Conservation (phyloP, 202 grass and related monocot species). For the Dendrocalamus latiflorus region DNA sequence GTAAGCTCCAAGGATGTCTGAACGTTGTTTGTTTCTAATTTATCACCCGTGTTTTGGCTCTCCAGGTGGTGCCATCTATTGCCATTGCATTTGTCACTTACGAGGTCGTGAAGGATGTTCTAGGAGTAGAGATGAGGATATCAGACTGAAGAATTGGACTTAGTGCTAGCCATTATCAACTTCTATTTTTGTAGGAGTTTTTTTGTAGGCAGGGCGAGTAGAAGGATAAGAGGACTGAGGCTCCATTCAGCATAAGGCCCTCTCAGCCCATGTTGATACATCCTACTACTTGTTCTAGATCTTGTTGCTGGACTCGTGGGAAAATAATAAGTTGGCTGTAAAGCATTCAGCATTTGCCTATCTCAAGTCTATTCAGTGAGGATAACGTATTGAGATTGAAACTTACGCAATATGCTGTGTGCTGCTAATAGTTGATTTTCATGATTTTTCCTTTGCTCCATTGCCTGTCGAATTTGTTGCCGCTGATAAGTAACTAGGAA, state of each 20-base stretch:
- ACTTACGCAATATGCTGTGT: constrained; percentile 30
- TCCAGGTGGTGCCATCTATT: constrained; percentile 91
- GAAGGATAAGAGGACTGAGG: constrained; percentile 51
- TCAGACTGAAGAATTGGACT: constrained; percentile 59
- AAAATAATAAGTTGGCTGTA: constrained; percentile 72
- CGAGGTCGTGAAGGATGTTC: constrained; percentile 89
- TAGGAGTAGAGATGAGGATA: constrained; percentile 98
- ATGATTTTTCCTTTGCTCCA: neutral
- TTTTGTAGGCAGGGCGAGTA: constrained; percentile 57
- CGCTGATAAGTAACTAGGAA: neutral
- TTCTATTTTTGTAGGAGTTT: constrained; percentile 75
- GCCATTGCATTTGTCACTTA: constrained; percentile 96
- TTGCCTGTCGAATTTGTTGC: neutral
- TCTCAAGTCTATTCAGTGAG: constrained; percentile 46
- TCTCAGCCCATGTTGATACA: constrained; percentile 58
- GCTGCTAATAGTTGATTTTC: constrained; percentile 42
- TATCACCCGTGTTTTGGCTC: neutral
- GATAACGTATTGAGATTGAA: constrained; percentile 47
- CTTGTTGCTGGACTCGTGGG: constrained; percentile 34
- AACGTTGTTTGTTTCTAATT: neutral
- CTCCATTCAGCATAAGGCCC: constrained; percentile 57
- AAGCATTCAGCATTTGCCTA: constrained; percentile 43
- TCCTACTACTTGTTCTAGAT: constrained; percentile 54
- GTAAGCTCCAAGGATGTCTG: neutral
- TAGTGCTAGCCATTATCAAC: constrained; percentile 30